Evolutionary conservation across 2,329 filamentous ascomycete species (phyloP).

Genomic region (Aspergillus melleus): DNA sequence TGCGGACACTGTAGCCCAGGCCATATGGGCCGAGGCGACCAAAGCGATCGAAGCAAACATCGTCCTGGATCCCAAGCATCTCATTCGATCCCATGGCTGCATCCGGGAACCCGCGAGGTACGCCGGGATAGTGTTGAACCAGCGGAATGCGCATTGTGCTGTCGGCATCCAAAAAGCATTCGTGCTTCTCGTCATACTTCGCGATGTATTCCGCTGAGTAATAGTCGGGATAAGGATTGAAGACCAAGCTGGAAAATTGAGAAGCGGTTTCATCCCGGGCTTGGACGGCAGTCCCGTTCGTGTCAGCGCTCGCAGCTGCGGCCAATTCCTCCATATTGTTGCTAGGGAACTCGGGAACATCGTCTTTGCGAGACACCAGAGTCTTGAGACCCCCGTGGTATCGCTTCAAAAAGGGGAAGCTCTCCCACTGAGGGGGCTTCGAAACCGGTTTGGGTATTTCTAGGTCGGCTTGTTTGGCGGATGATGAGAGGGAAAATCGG

Average conservation of each 20-base stretch:
- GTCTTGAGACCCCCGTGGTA: slow-evolving; percentile 87
- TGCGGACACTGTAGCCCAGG: slow-evolving; percentile 75
- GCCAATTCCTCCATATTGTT: slow-evolving; percentile 58
- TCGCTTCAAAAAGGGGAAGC: slow-evolving; percentile 78
- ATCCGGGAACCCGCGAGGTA: slow-evolving; percentile 81
- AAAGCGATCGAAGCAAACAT: slow-evolving; percentile 91
- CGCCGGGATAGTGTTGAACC: slow-evolving; percentile 72
- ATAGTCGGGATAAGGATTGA: slow-evolving; percentile 70
- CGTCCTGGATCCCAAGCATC: slow-evolving; percentile 72
- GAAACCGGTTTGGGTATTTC: slow-evolving; percentile 59
- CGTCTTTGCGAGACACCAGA: slow-evolving; percentile 64
- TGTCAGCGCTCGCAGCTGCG: slow-evolving; percentile 35
- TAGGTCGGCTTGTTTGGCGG: slow-evolving; percentile 29
- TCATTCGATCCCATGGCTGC: slow-evolving; percentile 85
- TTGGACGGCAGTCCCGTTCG: slow-evolving; percentile 26
- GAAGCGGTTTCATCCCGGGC: slow-evolving; percentile 31
- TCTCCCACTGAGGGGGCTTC: slow-evolving; percentile 75
- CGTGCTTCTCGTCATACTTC: slow-evolving; percentile 61
- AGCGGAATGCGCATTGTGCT: slow-evolving; percentile 65
- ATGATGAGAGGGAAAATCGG: slow-evolving; percentile 63
- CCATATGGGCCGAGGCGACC: slow-evolving; percentile 88
- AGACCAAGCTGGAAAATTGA: slow-evolving; percentile 52
- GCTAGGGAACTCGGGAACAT: slow-evolving; percentile 78
- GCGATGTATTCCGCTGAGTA: slow-evolving; percentile 56
- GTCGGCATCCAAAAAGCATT: slow-evolving; percentile 76